These are phyloP conservation scores for Amanita thiersii DNA, from an alignment of 768 basidiomycete genomes.

Conservation along the genomic window DNA sequence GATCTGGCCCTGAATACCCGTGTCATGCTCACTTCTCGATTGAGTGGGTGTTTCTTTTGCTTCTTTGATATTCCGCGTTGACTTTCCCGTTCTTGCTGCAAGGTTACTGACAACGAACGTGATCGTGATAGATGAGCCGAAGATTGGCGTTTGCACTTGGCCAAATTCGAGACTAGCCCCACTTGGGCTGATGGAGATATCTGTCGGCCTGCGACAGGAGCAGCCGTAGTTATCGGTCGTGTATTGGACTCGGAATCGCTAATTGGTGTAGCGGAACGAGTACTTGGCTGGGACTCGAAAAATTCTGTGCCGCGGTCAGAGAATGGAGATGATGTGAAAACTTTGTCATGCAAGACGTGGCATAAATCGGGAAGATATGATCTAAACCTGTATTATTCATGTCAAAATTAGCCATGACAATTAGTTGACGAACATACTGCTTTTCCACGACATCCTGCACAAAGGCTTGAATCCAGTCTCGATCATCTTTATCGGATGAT, in stretches of 20 bases:
- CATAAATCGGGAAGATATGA: slow-evolving; percentile 42
- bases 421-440: slow-evolving; percentile 33
- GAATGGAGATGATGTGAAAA: slow-evolving; percentile 60
- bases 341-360: slow-evolving; percentile 51
- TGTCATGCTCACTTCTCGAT: slow-evolving; percentile 72
- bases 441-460: slow-evolving; percentile 59
- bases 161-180: too few relatives aligned
- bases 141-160: slow-evolving; percentile 12
- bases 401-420: neutral
- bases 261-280: slow-evolving; percentile 12
- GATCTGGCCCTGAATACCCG: slow-evolving; percentile 50
- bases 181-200: too few relatives aligned
- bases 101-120: slow-evolving; percentile 60
- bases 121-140: slow-evolving; percentile 36
- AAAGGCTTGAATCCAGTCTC: slow-evolving; percentile 74
- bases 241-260: slow-evolving; percentile 7
- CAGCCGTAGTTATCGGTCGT: slow-evolving; percentile 14
- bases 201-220: slow-evolving; percentile 10
- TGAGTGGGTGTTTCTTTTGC: slow-evolving; percentile 43
- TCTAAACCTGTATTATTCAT: slow-evolving; percentile 40
- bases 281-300: slow-evolving; percentile 8
- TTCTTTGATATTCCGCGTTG: slow-evolving; percentile 25
- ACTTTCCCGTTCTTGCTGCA: slow-evolving; percentile 51
- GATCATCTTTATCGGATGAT: slow-evolving; percentile 20
- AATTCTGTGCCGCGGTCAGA: slow-evolving; percentile 19